A percentile compares a stretch with the other conserved stretches of the same genome.
These are phyloP conservation scores for Colletotrichum australisinense DNA, from an alignment of 2,329 filamentous ascomycete species.

Conservation along the genomic window DNA sequence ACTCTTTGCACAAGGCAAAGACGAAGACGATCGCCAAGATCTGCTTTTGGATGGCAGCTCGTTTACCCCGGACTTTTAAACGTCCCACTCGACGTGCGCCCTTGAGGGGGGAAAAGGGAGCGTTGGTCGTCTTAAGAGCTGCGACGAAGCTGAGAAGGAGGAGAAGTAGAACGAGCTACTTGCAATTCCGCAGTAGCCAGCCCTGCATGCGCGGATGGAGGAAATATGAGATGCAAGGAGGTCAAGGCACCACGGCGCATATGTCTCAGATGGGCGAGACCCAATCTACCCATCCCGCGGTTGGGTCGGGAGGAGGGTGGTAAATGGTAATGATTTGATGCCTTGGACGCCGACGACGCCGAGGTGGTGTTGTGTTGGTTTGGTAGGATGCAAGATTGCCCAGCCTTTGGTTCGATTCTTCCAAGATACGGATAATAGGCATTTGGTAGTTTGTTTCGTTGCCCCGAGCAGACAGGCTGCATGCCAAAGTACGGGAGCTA, in stretches of 20 bases:
- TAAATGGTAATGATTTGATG: background rate
- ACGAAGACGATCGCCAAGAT: conserved; percentile 27
- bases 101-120: background rate
- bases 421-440: background rate
- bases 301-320: background rate
- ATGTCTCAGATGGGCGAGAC: conserved; percentile 21
- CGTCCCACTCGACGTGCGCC: background rate
- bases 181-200: background rate
- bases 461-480: conserved; percentile 1
- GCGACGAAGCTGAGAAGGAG: conserved; percentile 2
- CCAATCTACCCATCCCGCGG: conserved; percentile 4
- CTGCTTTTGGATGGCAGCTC: conserved; percentile 18
- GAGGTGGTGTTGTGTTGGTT: background rate
- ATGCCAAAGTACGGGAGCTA: background rate
- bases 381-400: background rate
- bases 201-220: background rate
- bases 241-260: conserved; percentile 15
- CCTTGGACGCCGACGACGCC: background rate
- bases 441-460: background rate
- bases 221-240: background rate
- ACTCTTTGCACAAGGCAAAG: conserved; percentile 9
- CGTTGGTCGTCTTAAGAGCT: conserved; percentile 18
- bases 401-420: background rate
- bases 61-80: background rate
- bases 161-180: background rate